phyloP scores from a whole-genome alignment of 2,329 filamentous ascomycete genomes.

The Sporothrix curviconia region DNA sequence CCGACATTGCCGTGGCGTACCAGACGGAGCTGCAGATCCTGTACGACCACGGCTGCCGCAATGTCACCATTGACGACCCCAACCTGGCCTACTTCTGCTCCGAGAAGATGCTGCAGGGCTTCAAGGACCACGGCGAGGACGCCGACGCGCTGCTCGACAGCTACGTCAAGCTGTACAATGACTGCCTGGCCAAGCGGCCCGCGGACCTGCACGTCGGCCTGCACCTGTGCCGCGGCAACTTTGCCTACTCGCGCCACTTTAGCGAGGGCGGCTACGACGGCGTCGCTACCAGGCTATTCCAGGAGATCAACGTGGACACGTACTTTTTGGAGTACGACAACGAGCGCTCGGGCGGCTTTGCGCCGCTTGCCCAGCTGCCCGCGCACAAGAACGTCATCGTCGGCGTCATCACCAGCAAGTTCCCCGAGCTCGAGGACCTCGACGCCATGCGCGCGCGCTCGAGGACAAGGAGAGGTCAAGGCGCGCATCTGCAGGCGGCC shows the following conservation, averaged over 20 bases:
- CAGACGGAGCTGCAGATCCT: constrained; percentile 41
- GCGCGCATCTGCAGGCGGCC: constrained; percentile 50
- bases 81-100: constrained; percentile 62
- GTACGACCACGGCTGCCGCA: constrained; percentile 44
- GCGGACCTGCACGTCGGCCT: constrained; percentile 64
- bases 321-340: constrained; percentile 43
- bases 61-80: constrained; percentile 55
- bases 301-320: constrained; percentile 51
- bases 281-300: constrained; percentile 56
- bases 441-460: constrained; percentile 26
- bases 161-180: constrained; percentile 69
- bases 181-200: constrained; percentile 55
- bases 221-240: constrained; percentile 59
- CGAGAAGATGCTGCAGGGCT: constrained; percentile 58
- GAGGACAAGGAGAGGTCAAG: constrained; percentile 48
- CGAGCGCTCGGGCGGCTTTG: constrained; percentile 54
- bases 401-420: constrained; percentile 40
- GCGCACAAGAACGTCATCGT: constrained; percentile 55
- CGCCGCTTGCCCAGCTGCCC: constrained; percentile 54
- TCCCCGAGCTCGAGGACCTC: constrained; percentile 32
- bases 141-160: constrained; percentile 60
- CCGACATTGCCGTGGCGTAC: constrained; percentile 45
- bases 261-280: constrained; percentile 59
- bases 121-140: constrained; percentile 52
- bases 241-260: constrained; percentile 56